Evolutionary conservation across 148 eudicot species (phyloP).

Genomic region (Nyssa sinensis): DNA sequence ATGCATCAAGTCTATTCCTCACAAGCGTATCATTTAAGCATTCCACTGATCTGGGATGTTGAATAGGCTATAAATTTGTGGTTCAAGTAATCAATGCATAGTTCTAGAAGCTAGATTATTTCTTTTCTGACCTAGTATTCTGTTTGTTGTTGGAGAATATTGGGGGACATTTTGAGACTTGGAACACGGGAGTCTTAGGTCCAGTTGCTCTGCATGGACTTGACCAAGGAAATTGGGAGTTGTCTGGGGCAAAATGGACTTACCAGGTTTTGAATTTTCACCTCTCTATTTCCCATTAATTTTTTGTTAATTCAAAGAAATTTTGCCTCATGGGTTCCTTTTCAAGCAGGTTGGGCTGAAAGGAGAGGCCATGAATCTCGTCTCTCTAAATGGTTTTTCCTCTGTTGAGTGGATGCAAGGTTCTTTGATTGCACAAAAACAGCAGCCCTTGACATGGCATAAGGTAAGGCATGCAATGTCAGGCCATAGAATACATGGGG

Average conservation of each 20-base stretch:
- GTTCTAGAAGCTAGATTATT: neutral
- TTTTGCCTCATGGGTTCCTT: neutral
- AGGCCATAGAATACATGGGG: neutral
- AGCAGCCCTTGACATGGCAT: conserved; percentile 92
- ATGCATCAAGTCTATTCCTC: neutral
- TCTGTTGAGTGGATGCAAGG: conserved; percentile 79
- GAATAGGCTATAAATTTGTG: neutral
- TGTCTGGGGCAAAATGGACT: conserved; percentile 59
- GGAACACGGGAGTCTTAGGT: conserved; percentile 55
- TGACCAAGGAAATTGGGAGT: conserved; percentile 51
- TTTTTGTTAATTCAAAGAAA: neutral
- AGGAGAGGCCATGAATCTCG: conserved; percentile 21
- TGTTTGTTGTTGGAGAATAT: conserved; percentile 49
- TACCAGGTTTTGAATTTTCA: conserved; percentile 40
- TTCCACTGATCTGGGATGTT: neutral
- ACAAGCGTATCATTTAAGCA: neutral
- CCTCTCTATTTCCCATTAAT: neutral
- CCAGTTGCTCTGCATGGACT: conserved; percentile 60
- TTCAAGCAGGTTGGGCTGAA: neutral
- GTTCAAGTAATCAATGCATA: neutral
- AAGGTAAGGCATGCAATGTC: conserved; percentile 47
- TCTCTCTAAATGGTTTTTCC: conserved; percentile 55
- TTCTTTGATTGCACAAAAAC: conserved; percentile 59
- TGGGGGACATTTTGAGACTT: conserved; percentile 77
- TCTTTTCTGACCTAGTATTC: conserved; percentile 1